Conservation (phyloP, 352 stramenopile genomes). For the Pythium periplocum region DNA sequence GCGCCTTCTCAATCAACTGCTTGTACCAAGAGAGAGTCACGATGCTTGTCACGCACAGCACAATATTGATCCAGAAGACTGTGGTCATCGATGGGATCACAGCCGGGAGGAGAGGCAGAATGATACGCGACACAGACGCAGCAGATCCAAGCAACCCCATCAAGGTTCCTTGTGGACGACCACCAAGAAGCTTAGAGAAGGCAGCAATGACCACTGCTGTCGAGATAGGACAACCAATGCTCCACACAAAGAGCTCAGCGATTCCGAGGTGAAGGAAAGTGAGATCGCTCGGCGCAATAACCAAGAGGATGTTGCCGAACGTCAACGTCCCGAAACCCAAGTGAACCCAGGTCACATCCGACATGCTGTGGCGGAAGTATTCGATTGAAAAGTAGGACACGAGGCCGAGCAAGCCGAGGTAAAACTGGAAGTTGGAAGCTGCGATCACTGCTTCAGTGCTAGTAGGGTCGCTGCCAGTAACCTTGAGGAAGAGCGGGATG, state of each 20-base stretch:
- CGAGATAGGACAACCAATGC: constrained; percentile 27
- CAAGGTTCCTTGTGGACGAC: constrained; percentile 60
- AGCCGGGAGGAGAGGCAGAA: constrained; percentile 60
- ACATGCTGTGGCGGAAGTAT: constrained; percentile 52
- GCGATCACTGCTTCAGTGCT: no score
- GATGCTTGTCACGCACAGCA: constrained; percentile 44
- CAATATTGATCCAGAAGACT: constrained; percentile 67
- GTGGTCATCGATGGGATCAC: constrained; percentile 50
- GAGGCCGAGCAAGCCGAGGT: constrained; percentile 55
- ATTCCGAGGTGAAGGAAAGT: constrained; percentile 38
- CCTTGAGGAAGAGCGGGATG: no score
- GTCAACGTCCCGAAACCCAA: constrained; percentile 48
- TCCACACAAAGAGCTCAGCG: constrained; percentile 64
- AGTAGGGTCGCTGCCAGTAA: no score
- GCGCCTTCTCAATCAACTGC: constrained; percentile 28
- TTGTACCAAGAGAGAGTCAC: constrained; percentile 56
- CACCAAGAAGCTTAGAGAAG: constrained; percentile 65
- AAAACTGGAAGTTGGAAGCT: constrained; percentile 74
- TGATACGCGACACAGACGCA: constrained; percentile 61
- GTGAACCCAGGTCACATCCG: constrained; percentile 61
- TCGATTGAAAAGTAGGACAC: constrained; percentile 71
- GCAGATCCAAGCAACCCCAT: constrained; percentile 69
- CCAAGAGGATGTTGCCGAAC: constrained; percentile 43
- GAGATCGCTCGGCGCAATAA: constrained; percentile 27
- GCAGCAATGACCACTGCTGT: constrained; percentile 44